Evolutionary conservation across 2,329 filamentous ascomycete species (phyloP), one percentile per base, ranked within the genome.

Genomic region (Ceratocystis smalleyi): DNA sequence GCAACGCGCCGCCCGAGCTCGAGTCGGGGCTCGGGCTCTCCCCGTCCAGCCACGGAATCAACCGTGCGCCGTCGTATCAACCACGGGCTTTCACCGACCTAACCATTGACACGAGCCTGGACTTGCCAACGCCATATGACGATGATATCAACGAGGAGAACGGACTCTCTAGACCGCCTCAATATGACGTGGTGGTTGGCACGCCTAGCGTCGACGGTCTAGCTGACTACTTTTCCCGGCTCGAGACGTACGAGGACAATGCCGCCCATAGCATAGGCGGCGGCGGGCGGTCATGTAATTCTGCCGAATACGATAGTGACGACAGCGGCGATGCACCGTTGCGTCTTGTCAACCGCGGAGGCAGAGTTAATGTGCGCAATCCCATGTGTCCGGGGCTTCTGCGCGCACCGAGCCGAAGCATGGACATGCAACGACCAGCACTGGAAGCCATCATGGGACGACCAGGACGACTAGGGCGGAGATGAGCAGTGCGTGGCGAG

Each of bases 141-240:
- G 70, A 71, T 55, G 65, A 71, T 35, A 65, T 71, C 19, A 66
- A 67, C n/a, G 66, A 69, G 22, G 64, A 66, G 17, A 62, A 70
- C 0, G 70, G 69, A 2, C 63, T 68, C 68, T 95, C 90, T 0
- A 91, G 91, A 1, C 91, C 91, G 6, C 91, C 91, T 0, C 84
- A 87, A 65, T 96, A 96, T 72, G 88, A 92, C 66, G 79, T 81
- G 2, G 88, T 95, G 45, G 83, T 94, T 1, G 88, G 86, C 17
- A 83, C 81, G 67, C 77, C 83, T 27, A 79, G 84, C 75, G 78
- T 89, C 72, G 73, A 91, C 76, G 74, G 85, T 0, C 74, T 96
- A 59, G 88, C 90, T 1, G 91, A 96, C 70, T 96, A 96, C 73
- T 96, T 96, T 72, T 79, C 86, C 0, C 83, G 91, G 0, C 75